Base-by-base conservation (phyloP, 1,139 yeast genomes). In the Pichia sp. region DNA sequence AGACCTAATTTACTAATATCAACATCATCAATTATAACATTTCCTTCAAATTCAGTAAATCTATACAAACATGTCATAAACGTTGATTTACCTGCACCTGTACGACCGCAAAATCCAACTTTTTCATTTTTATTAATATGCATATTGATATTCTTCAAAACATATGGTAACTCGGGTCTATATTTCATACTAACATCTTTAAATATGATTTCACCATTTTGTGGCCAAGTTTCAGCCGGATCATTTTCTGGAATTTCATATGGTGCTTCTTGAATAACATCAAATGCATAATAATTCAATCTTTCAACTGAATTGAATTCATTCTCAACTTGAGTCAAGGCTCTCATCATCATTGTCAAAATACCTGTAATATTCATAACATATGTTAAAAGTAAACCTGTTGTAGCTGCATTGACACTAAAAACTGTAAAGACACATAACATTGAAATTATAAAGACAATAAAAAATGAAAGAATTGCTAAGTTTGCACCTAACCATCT, bases 401-500 rank as follows among this genome's bases (percentile, higher is more conserved):
- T 79, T 6, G 85, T 72, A 0, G 92, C 69, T 2, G 90, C 78
- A 47, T 69, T 65, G 35, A 85, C 74, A 43, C 70, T 64, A 61
- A 86, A 83, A 35, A 76, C 80, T 51, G 82, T 71, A 51, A 73
- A 71, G 27, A 77, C 80, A 67, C 87, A 80, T 34, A 84, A 69
- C 53, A 85, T 58, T 0, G 84, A 64, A 24, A 76, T 66, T 35
- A 75, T 52, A 24, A 76, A 63, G 8, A 76, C 62, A 51, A 79
- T 66, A 30, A 71, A 54, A 29, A 70, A 62, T 1, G 84, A 81
- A 38, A 78, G 61, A 35, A 70, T 52, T 57, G 80, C 87, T 51
- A 85, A 67, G 46, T 81, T 74, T 1, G 83, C 80, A 20, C 81
- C 76, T 37, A 86, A 73, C 95, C 95, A 87, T 60, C 94, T 74